These are phyloP conservation scores for Psilocybe tampanensis DNA, from an alignment of 768 basidiomycete genomes.

Conservation along the genomic window DNA sequence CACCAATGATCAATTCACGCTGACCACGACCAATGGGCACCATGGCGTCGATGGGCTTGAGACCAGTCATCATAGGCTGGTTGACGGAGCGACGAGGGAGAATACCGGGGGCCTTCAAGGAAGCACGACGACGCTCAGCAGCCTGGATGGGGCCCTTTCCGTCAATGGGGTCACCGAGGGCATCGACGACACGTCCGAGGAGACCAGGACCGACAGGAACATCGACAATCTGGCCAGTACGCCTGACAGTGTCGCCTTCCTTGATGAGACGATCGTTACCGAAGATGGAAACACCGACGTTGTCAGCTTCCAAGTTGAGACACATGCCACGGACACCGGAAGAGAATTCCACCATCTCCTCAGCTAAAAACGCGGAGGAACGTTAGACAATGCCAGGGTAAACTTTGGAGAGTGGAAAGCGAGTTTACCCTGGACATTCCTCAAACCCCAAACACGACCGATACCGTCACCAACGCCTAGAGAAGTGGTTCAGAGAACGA, in stretches of 20 bases:
- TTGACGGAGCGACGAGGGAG: slow-evolving; percentile 99
- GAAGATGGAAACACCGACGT: slow-evolving; percentile 99
- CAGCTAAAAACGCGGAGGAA: slow-evolving; percentile 54
- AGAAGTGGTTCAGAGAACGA: slow-evolving; percentile 23
- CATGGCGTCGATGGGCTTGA: slow-evolving; percentile 99
- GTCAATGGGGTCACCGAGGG: slow-evolving; percentile 99
- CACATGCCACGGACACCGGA: slow-evolving; percentile 99
- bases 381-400: slow-evolving; percentile 21
- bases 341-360: slow-evolving; percentile 99
- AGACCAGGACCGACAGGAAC: slow-evolving; percentile 97
- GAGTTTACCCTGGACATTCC: slow-evolving; percentile 90
- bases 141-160: slow-evolving; percentile 98
- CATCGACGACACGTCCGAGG: slow-evolving; percentile 98
- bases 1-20: slow-evolving; percentile 99
- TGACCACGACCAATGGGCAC: slow-evolving; percentile 99
- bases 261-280: slow-evolving; percentile 98
- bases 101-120: slow-evolving; percentile 99
- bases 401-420: slow-evolving; percentile 9
- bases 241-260: slow-evolving; percentile 99
- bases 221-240: slow-evolving; percentile 99
- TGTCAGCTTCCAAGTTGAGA: slow-evolving; percentile 99
- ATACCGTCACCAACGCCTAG: slow-evolving; percentile 99
- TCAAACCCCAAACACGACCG: slow-evolving; percentile 98
- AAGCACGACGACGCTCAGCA: slow-evolving; percentile 93
- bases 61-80: slow-evolving; percentile 99